Base-by-base conservation (phyloP, 192 early-diverging fungal genomes). In the Phycomyces nitens region DNA sequence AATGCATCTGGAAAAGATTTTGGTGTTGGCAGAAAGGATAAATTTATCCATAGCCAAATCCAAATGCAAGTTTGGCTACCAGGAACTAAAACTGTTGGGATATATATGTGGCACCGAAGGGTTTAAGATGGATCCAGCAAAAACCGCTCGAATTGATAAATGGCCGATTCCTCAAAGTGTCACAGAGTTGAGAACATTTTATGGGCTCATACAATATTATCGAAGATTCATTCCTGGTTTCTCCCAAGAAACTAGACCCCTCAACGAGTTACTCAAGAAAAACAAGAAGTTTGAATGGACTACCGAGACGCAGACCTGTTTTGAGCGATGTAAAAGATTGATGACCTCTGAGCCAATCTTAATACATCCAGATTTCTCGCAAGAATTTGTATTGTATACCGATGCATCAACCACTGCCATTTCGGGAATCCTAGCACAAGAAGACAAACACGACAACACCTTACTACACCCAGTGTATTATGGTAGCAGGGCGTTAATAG, bases 241-340 rank as follows among this genome's bases (percentile, higher is more conserved):
- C 38, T 40, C 68, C 0, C 16, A 60, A 1, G 57, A 54, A 41
- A 63, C 65, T 6, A 8, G 3, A 18, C 60, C 55, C 16, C 40
- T 72, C n/a, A n/a, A n/a, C n/a, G 5, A 24, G 0, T 26, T 73
- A 3, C 15, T 58, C 0, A 59, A 64, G 58, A 73, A 68, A 23
- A 27, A 68, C 16, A 4, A 39, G 5, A 6, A 12, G 3, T 57
- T 57, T 5, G 1, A 55, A 15, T 57, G 42, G 44, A 22, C 5
- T 22, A 1, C 24, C 20, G 43, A 38, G 0, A 15, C 38, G 2
- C 55, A 65, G 39, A 3, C 47, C 0, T 7, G 23, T 5, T 65
- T 65, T 56, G 55, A 56, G 15, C 0, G 6, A 1, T 42, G 54
- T 18, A 57, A 65, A 43, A 5, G 34, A 0, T 15, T 47, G 2